phyloP scores from a whole-genome alignment of 306 rosid species.

The Prunus padus region DNA sequence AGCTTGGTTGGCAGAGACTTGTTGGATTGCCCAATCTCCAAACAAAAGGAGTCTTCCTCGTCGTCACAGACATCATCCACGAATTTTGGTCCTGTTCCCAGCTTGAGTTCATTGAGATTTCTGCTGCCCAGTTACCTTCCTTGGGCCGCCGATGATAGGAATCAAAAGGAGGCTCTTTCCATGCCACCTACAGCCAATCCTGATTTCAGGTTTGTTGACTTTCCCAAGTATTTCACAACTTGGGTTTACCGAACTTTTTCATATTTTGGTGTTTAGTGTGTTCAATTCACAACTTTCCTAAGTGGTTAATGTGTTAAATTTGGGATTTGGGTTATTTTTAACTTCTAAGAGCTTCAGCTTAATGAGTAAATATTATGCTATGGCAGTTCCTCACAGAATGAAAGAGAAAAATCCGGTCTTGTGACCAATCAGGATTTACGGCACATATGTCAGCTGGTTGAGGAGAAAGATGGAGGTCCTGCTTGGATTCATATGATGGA shows the following conservation, averaged over 20 bases:
- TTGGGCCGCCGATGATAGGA: constrained; percentile 29
- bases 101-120: constrained; percentile 39
- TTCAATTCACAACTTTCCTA: background rate
- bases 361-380: background rate
- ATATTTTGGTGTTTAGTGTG: background rate
- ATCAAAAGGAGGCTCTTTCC: constrained; percentile 17
- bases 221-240: background rate
- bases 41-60: constrained; percentile 25
- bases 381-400: constrained; percentile 42
- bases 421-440: constrained; percentile 49
- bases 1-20: constrained; percentile 33
- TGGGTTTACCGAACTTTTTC: background rate
- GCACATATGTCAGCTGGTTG: constrained; percentile 46
- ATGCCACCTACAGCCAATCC: constrained; percentile 30
- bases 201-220: constrained; percentile 45
- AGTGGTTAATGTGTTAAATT: background rate
- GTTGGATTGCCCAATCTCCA: constrained; percentile 32
- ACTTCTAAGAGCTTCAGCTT: background rate
- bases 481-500: constrained; percentile 97
- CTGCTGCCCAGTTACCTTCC: constrained; percentile 43
- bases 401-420: constrained; percentile 26
- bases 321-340: background rate
- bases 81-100: constrained; percentile 33
- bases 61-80: constrained; percentile 21
- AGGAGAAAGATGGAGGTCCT: constrained; percentile 77